Conservation (phyloP, 305 asterid species). For the Stenogyne calaminthoides region DNA sequence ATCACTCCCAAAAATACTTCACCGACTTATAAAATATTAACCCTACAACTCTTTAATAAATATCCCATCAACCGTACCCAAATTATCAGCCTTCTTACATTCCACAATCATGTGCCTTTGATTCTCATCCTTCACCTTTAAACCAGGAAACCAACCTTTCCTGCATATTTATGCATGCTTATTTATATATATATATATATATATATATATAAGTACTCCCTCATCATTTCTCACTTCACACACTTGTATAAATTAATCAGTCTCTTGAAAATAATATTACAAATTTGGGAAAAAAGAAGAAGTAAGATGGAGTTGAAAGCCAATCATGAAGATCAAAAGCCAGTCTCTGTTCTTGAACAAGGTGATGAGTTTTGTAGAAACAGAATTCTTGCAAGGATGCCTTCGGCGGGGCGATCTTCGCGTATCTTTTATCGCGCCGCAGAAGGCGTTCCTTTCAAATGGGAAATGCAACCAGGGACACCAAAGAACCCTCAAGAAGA, state of each 20-base stretch:
- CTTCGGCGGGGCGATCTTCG: slow-evolving; percentile 57
- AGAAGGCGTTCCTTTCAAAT: slow-evolving; percentile 76
- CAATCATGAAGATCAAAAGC: slow-evolving; percentile 24
- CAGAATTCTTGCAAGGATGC: slow-evolving; percentile 53
- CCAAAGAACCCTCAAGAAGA: slow-evolving; percentile 55
- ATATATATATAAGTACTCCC: neutral
- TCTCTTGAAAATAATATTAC: neutral
- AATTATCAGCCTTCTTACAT: slow-evolving; percentile 28
- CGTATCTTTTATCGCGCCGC: slow-evolving; percentile 44
- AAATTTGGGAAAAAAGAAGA: neutral
- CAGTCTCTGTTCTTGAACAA: slow-evolving; percentile 41
- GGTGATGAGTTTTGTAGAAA: slow-evolving; percentile 46
- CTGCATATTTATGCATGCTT: slow-evolving; percentile 16
- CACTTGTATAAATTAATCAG: neutral
- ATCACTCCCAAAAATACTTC: slow-evolving; percentile 14
- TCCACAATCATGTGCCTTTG: slow-evolving; percentile 56
- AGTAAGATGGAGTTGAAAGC: slow-evolving; percentile 19
- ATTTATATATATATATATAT: neutral
- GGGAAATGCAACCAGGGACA: slow-evolving; percentile 86
- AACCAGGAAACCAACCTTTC: slow-evolving; percentile 34
- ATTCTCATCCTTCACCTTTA: slow-evolving; percentile 54
- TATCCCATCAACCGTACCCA: slow-evolving; percentile 29
- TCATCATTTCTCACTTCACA: slow-evolving; percentile 10
- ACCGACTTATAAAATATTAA: neutral
- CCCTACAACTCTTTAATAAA: slow-evolving; percentile 6